Evolutionary conservation across 331 rosid genomes (phyloP).

Genomic region (Acacia pycnantha): DNA sequence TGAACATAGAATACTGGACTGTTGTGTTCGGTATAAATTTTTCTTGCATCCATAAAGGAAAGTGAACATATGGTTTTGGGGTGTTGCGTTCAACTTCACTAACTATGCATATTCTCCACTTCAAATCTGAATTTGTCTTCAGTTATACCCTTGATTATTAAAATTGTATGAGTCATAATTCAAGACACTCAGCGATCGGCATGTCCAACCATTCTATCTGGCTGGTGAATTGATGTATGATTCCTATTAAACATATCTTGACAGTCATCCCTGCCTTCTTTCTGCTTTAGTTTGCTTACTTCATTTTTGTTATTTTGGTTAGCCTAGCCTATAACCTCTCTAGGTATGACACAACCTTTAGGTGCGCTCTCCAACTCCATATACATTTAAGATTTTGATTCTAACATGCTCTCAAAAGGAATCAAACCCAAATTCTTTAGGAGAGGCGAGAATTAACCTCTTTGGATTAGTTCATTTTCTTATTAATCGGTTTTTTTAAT

Average conservation of each 20-base stretch:
- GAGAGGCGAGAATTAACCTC: background rate
- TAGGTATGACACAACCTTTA: background rate
- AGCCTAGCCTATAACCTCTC: background rate
- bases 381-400: background rate
- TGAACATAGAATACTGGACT: background rate
- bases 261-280: background rate
- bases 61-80: background rate
- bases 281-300: background rate
- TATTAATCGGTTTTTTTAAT: background rate
- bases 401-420: background rate
- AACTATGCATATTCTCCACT: background rate
- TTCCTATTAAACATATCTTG: background rate
- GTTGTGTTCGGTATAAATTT: background rate
- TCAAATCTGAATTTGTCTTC: background rate
- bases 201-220: background rate
- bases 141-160: background rate
- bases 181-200: background rate
- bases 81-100: background rate
- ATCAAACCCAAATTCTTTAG: background rate
- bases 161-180: background rate
- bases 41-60: background rate
- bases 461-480: background rate
- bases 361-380: too few relatives aligned
- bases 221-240: background rate
- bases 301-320: background rate